Conservation (phyloP, 192 early-diverging fungal genomes). For the Backusella tarrabulga region DNA sequence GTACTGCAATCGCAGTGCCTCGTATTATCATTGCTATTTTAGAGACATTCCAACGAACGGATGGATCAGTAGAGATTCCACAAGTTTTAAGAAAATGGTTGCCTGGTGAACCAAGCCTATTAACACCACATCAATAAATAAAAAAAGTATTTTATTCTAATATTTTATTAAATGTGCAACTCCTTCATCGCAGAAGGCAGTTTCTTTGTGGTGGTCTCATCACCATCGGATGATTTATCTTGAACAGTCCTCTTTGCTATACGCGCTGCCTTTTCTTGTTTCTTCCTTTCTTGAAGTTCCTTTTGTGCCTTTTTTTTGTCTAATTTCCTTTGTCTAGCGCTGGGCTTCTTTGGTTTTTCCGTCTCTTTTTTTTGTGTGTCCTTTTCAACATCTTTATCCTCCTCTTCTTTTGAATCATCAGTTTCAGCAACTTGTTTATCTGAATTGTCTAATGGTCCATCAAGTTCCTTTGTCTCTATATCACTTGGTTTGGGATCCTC, state of each 20-base stretch:
- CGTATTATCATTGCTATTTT: slow-evolving; percentile 84
- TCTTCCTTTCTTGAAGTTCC: slow-evolving; percentile 13
- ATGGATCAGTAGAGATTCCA: slow-evolving; percentile 75
- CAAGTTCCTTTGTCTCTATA: background rate
- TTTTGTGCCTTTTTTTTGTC: slow-evolving; percentile 25
- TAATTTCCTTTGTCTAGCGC: slow-evolving; percentile 13
- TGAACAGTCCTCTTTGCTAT: background rate
- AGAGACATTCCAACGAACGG: slow-evolving; percentile 73
- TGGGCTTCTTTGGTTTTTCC: slow-evolving; percentile 12
- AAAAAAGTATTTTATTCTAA: too few species aligned
- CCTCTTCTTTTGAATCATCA: background rate
- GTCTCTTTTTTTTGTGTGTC: background rate
- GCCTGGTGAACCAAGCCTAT: slow-evolving; percentile 14
- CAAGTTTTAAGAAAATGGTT: slow-evolving; percentile 69
- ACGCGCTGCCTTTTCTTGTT: background rate
- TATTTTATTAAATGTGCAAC: background rate
- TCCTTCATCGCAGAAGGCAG: slow-evolving; percentile 7
- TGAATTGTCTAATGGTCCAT: too few species aligned
- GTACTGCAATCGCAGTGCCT: slow-evolving; percentile 88
- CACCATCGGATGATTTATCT: background rate
- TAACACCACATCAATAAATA: background rate
- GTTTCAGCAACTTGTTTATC: background rate
- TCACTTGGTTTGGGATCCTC: background rate
- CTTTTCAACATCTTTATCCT: background rate
- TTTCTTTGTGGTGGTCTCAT: background rate